Conservation (phyloP, 176 grass and related monocot species). For the Musa itinerans region DNA sequence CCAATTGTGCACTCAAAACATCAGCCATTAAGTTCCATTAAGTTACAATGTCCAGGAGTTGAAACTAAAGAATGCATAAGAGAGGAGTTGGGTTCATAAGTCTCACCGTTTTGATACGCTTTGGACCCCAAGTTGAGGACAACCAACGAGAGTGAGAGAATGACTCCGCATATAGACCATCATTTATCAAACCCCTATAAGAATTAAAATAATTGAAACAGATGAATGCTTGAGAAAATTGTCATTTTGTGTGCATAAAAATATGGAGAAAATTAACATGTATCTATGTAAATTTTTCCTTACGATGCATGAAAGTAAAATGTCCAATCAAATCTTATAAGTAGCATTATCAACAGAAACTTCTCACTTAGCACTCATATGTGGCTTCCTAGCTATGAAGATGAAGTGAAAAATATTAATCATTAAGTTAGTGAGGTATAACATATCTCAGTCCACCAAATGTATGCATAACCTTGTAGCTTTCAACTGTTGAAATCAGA, state of each 20-base stretch:
- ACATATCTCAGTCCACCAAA: background rate
- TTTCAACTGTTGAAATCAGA: background rate
- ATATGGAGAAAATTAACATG: background rate
- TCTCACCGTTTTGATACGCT: constrained; percentile 67
- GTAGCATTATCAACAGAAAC: no score
- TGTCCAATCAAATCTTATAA: background rate
- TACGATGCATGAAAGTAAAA: background rate
- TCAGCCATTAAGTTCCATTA: no score
- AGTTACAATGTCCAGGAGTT: background rate
- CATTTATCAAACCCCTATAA: constrained; percentile 72
- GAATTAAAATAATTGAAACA: constrained; percentile 7
- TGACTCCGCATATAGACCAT: constrained; percentile 74
- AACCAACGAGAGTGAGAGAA: constrained; percentile 75
- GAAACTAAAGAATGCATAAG: background rate
- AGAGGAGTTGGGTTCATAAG: background rate
- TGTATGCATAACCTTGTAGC: background rate
- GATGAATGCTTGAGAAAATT: background rate
- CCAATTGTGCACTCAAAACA: background rate
- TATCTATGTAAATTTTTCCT: no score
- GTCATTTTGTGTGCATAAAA: background rate
- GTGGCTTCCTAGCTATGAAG: no score
- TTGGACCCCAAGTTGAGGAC: constrained; percentile 69
- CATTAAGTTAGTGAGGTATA: no score
- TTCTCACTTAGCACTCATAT: no score
- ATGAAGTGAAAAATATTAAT: no score